Base-by-base conservation (phyloP, 2,329 filamentous ascomycete genomes). In the Diaporthe velutina region DNA sequence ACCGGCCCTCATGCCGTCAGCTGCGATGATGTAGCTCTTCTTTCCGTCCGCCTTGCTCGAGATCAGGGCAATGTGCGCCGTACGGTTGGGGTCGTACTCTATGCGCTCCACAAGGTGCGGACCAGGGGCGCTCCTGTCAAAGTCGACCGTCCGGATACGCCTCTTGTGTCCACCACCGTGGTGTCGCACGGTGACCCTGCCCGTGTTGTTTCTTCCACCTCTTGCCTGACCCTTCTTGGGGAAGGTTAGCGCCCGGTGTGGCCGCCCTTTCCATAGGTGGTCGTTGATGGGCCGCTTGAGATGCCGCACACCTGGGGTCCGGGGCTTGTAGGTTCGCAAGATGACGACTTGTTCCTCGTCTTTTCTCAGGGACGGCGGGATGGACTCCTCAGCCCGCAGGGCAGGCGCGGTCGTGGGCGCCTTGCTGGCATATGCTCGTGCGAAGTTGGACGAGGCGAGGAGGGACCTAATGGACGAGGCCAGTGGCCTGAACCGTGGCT, bases 41-140 rank as follows among this genome's bases (percentile, higher is more conserved):
- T 89, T 90, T 17, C 92, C 90, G 0, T 93, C 96, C 64, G 91
- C 89, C 77, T 95, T 87, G 79, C 94, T 92, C 67, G 92, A 95
- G 64, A 98, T 81, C 73, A 99, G 89, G 8, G 97, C 97, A 83
- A 99, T 96, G 82, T 99, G 97, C 19, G 96, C 95, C 80, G 92
- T 98, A 70, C 97, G 93, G 78, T 95, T 95, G 0, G 97, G 97
- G 80, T 99, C 97, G 83, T 98, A 96, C 84, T 99, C 97, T 80
- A 99, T 97, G 76, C 97, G 92, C 82, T 98, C 96, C 72, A 99
- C 96, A 22, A 93, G 85, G 80, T 98, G 97, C 77, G 94, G 92
- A 25, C 97, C 97, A 0, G 95, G 91, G 35, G 90, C 90, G 83
- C 89, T 91, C 71, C 97, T 93, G 78, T 92, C 87, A 83, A 98